Evolutionary conservation across 176 grass and related monocot genomes (phyloP).

Genomic region (Saccharum officinarum): DNA sequence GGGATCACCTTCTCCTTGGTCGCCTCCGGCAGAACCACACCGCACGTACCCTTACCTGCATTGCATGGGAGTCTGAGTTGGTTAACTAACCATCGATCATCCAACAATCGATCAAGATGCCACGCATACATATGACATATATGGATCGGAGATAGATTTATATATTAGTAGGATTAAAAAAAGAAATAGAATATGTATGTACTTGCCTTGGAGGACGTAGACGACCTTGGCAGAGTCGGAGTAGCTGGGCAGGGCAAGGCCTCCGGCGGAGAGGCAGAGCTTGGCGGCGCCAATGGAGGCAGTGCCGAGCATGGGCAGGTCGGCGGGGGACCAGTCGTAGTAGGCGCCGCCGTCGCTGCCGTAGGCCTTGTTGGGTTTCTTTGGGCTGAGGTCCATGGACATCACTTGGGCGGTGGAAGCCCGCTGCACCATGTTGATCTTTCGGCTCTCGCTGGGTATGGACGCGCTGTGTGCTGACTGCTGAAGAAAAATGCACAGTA

Average conservation of each 20-base stretch:
- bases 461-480: too few species aligned
- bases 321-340: slow-evolving; percentile 65
- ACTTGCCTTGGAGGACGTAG: slow-evolving; percentile 77
- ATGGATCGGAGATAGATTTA: too few species aligned
- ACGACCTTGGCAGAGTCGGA: slow-evolving; percentile 93
- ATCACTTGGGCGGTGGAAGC: not conserved
- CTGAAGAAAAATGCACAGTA: too few species aligned
- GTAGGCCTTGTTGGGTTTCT: slow-evolving; percentile 48
- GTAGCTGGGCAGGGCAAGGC: slow-evolving; percentile 77
- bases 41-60: slow-evolving; percentile 40
- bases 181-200: too few species aligned
- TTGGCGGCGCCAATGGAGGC: slow-evolving; percentile 85
- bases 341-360: slow-evolving; percentile 68
- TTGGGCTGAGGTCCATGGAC: slow-evolving; percentile 62
- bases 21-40: slow-evolving; percentile 56
- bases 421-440: too few species aligned
- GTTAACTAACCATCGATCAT: too few species aligned
- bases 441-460: too few species aligned
- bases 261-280: slow-evolving; percentile 59
- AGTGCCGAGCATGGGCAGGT: slow-evolving; percentile 73
- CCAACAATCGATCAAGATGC: too few species aligned
- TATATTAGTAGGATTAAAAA: too few species aligned
- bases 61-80: too few species aligned
- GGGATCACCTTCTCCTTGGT: slow-evolving; percentile 75
- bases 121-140: too few species aligned